Evolutionary conservation across 371 early-diverging fungal species (phyloP).

Genomic region (Mortierella sp.): DNA sequence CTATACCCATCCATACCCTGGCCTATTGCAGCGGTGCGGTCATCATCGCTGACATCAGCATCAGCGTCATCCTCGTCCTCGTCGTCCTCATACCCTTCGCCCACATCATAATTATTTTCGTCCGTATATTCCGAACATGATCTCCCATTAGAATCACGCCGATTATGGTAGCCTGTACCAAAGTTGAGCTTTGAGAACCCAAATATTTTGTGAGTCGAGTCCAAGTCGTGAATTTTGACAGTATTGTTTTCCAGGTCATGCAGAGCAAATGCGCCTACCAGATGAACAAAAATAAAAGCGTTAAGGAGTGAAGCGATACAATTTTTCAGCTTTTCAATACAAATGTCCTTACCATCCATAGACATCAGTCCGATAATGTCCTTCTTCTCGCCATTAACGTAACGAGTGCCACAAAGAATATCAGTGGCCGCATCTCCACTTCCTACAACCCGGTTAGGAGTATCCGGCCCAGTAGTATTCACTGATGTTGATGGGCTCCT

Average conservation of each 20-base stretch:
- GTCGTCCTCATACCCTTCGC: slow-evolving; percentile 25
- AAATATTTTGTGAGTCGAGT: slow-evolving; percentile 72
- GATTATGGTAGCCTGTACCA: slow-evolving; percentile 23
- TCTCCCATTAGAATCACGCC: not conserved
- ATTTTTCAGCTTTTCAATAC: too few relatives aligned
- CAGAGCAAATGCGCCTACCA: slow-evolving; percentile 64
- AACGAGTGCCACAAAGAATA: slow-evolving; percentile 64
- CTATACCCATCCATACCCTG: slow-evolving; percentile 5
- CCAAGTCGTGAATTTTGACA: slow-evolving; percentile 63
- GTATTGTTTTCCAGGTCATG: slow-evolving; percentile 64
- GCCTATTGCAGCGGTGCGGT: slow-evolving; percentile 19
- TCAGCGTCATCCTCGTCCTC: slow-evolving; percentile 37
- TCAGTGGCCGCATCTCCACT: slow-evolving; percentile 69
- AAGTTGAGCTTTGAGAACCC: slow-evolving; percentile 70
- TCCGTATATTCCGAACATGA: slow-evolving; percentile 18
- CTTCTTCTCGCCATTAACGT: slow-evolving; percentile 51
- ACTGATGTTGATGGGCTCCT: not conserved
- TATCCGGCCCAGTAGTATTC: slow-evolving; percentile 34
- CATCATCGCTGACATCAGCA: slow-evolving; percentile 7
- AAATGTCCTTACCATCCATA: slow-evolving; percentile 66
- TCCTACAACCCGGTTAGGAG: slow-evolving; percentile 34
- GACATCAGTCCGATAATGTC: slow-evolving; percentile 70
- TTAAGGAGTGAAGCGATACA: not conserved
- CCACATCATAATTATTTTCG: slow-evolving; percentile 37
- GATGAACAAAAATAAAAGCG: not conserved